Conservation (phyloP, 805 yeast species). For the Saturnispora serradocipensis region DNA sequence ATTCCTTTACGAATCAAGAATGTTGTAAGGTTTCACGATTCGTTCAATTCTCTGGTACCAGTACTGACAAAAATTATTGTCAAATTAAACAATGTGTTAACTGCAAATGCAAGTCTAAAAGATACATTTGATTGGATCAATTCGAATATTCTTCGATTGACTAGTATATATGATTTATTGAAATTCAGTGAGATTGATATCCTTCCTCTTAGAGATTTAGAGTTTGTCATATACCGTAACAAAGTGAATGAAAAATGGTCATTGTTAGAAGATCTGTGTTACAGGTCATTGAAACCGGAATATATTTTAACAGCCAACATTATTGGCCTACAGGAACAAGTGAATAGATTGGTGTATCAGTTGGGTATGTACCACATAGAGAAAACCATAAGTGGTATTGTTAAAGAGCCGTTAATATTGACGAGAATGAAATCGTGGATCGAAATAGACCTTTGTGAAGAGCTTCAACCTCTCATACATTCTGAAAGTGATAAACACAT, state of each 20-base stretch:
- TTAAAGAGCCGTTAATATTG: conserved; percentile 24
- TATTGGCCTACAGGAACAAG: conserved; percentile 13
- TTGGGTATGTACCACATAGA: conserved; percentile 32
- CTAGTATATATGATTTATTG: conserved; percentile 5
- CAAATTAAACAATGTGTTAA: not conserved
- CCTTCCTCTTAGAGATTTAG: conserved; percentile 6
- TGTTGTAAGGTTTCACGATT: conserved; percentile 14
- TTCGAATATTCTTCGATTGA: conserved; percentile 4
- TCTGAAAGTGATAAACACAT: conserved; percentile 1
- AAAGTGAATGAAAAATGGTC: not conserved
- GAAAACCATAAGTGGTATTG: conserved; percentile 2
- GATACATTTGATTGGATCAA: conserved; percentile 7
- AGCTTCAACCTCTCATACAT: conserved; percentile 7
- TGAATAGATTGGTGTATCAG: conserved; percentile 27
- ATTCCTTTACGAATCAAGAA: conserved; percentile 7
- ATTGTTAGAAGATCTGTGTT: not conserved
- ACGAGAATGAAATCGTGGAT: conserved; percentile 31
- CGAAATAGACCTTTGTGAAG: conserved; percentile 30
- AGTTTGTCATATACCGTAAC: conserved; percentile 11
- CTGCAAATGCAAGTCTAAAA: not conserved
- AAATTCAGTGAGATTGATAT: conserved; percentile 8
- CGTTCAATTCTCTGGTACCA: conserved; percentile 11
- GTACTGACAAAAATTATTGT: conserved; percentile 5
- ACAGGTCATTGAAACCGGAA: not conserved
- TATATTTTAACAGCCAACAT: not conserved